Evolutionary conservation across 108 stramenopile species (phyloP).

Genomic region (Bacterosira constricta): DNA sequence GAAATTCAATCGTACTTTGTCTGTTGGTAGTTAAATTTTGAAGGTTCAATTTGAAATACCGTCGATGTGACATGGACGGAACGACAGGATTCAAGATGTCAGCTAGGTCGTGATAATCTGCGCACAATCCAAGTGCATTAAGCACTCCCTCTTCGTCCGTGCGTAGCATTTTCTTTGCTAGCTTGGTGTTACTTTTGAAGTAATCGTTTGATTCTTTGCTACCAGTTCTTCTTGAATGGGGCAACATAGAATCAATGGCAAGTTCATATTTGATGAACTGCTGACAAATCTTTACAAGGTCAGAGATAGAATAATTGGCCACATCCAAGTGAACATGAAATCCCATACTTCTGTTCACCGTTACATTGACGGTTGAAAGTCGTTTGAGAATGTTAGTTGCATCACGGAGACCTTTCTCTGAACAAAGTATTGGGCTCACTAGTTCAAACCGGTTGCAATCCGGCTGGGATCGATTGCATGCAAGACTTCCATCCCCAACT

Average conservation of each 20-base stretch:
- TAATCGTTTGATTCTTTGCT: conserved; percentile 4
- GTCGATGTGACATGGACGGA: not conserved
- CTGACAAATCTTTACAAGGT: conserved; percentile 19
- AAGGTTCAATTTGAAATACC: conserved; percentile 30
- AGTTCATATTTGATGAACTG: conserved; percentile 12
- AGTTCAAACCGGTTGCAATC: conserved; percentile 28
- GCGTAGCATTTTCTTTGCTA: not conserved
- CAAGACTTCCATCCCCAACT: conserved; percentile 7
- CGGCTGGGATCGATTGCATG: conserved; percentile 3
- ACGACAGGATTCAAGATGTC: not conserved
- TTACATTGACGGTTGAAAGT: conserved; percentile 1
- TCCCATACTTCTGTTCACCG: conserved; percentile 16
- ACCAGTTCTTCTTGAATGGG: conserved; percentile 12
- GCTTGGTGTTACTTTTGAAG: conserved; percentile 20
- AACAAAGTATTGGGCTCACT: conserved; percentile 20
- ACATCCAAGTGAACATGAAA: conserved; percentile 24
- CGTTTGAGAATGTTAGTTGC: not conserved
- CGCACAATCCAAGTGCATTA: not conserved
- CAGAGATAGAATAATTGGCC: not conserved
- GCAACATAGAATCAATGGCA: conserved; percentile 22
- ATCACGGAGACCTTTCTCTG: not conserved
- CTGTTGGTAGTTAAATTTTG: conserved; percentile 17
- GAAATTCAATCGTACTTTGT: conserved; percentile 31
- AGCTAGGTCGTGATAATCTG: not conserved
- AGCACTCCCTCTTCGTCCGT: conserved; percentile 6